phyloP scores from a whole-genome alignment of 345 rosid genomes.

The Streptanthus diversifolius region DNA sequence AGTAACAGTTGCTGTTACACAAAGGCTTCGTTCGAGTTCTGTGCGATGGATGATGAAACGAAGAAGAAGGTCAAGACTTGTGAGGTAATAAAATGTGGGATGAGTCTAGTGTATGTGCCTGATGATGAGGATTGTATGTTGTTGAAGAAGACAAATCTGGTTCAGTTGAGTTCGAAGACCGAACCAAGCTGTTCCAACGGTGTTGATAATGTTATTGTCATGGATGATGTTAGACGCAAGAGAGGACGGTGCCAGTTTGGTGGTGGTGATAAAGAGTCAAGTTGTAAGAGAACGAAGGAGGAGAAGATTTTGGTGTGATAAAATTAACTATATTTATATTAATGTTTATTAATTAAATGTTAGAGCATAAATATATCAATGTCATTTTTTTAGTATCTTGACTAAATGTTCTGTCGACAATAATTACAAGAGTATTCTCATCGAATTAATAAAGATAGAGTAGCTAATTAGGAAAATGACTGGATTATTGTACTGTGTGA shows the following conservation, averaged over 20 bases:
- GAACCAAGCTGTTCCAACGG: background rate
- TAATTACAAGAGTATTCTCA: too few relatives aligned
- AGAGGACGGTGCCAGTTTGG: conserved; percentile 12
- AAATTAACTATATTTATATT: background rate
- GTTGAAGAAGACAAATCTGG: conserved; percentile 21
- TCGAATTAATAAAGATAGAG: too few relatives aligned
- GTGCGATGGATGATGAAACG: conserved; percentile 23
- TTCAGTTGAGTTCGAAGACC: background rate
- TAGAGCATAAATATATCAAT: too few relatives aligned
- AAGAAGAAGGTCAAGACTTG: conserved; percentile 14
- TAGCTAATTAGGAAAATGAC: too few relatives aligned
- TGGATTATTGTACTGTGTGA: too few relatives aligned
- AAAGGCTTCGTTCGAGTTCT: conserved; percentile 30
- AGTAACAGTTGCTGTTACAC: conserved; percentile 25
- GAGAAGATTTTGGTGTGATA: background rate
- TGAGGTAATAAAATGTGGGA: conserved; percentile 32
- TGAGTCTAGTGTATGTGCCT: conserved; percentile 30
- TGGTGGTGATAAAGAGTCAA: conserved; percentile 1
- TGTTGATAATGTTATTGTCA: background rate
- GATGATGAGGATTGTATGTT: conserved; percentile 18
- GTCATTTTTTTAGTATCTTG: too few relatives aligned
- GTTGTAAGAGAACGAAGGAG: conserved; percentile 12
- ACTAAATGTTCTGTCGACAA: too few relatives aligned
- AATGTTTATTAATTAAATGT: too few relatives aligned
- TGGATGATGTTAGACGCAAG: conserved; percentile 20